Evolutionary conservation across 257 asterid species (phyloP), one percentile per base, ranked within the genome.

Genomic region (Gentiana straminea): DNA sequence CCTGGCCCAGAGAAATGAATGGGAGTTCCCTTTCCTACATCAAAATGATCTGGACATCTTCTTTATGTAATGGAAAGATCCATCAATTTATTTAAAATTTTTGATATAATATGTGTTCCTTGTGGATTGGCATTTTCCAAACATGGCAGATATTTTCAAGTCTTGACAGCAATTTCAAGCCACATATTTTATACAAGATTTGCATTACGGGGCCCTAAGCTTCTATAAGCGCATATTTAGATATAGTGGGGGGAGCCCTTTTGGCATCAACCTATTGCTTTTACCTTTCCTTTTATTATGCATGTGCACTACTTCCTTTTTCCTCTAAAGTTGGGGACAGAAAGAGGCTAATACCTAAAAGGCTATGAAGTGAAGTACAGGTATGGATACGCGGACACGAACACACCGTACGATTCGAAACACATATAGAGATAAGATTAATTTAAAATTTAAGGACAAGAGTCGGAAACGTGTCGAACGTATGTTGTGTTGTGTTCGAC

Each of bases 111-210:
- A 59, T 65, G 77, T 72, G 78, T 56, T 57, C 49, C 49, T 36
- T 41, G 55, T 51, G 70, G 61, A 47, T 75, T 50, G 68, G 52
- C 59, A 52, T 66, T 38, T 24, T 4, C 60, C 60, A n/a, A 65
- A 65, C 59, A 52, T 56, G 49, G 38, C 33, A 52, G 50, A 65
- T 78, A 79, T 81, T 73, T 70, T 52, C 63, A 33, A 13, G 65
- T 52, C 62, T 3, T 41, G 46, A n/a, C 51, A 65, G 61, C 71
- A 76, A 68, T 60, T 70, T 50, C 44, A 64, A 60, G 62, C 86
- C 88, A 83, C 86, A 76, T 60, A 36, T 73, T 58, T 52, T 58
- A 64, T 50, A 13, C 60, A 38, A 59, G 61, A 45, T 65, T 72
- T 58, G 49, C 63, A 63, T 1, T 51, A 2, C 51, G 78, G 83